phyloP scores from a whole-genome alignment of 1,139 yeast species.

The Protomyces inundatus region DNA sequence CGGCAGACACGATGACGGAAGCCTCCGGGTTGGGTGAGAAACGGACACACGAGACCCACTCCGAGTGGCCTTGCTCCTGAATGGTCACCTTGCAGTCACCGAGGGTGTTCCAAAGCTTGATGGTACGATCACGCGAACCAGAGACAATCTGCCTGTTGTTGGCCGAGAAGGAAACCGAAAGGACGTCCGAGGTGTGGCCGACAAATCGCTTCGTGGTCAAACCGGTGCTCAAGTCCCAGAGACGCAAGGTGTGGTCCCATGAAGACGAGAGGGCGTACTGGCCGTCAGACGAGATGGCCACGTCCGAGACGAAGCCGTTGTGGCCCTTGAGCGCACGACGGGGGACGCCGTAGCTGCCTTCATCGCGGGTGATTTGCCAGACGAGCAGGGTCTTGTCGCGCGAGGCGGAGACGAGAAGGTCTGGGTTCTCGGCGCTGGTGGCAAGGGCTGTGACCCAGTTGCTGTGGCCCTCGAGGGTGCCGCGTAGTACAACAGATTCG shows the following conservation, averaged over 20 bases:
- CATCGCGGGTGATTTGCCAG: conserved; percentile 86
- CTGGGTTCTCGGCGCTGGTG: conserved; percentile 98
- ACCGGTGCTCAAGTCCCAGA: conserved; percentile 97
- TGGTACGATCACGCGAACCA: conserved; percentile 98
- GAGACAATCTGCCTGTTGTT: conserved; percentile 98
- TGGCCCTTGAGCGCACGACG: conserved; percentile 97
- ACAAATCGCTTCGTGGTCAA: conserved; percentile 91
- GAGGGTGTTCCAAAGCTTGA: conserved; percentile 98
- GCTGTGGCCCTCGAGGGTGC: conserved; percentile 87
- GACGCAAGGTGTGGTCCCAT: conserved; percentile 99
- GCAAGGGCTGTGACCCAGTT: conserved; percentile 97
- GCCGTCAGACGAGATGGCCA: conserved; percentile 97
- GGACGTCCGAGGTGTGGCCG: conserved; percentile 97
- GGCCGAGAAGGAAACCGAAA: conserved; percentile 93
- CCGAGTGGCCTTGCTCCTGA: conserved; percentile 74
- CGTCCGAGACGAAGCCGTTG: conserved; percentile 98
- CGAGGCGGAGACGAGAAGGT: conserved; percentile 94
- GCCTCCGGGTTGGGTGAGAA: conserved; percentile 68
- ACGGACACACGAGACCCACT: conserved; percentile 99
- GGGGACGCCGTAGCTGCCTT: conserved; percentile 96
- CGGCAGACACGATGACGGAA: conserved; percentile 86
- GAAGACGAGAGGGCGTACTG: conserved; percentile 97
- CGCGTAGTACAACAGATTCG: conserved; percentile 98
- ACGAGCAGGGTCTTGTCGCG: conserved; percentile 98
- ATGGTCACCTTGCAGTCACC: conserved; percentile 97